Percentiles rank a stretch among this genome's conserved stretches.
Evolutionary conservation across 1,284 basidiomycete species (phyloP).

Genomic region (Bjerkandera adusta): DNA sequence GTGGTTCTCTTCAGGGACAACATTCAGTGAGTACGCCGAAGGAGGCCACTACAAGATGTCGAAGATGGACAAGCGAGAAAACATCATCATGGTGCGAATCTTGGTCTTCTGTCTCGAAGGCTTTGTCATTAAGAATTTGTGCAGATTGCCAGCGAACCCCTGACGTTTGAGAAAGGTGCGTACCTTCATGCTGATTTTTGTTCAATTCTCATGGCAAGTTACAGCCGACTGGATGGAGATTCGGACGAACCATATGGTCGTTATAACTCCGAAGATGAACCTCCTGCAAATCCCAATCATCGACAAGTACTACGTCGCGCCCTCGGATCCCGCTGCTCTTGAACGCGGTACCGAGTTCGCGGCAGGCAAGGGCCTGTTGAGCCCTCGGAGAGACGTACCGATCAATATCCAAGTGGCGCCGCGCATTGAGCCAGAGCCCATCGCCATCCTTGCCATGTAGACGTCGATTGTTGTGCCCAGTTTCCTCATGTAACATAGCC

Average conservation of each 20-base stretch:
- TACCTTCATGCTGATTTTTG: constrained; percentile 14
- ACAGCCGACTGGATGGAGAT: constrained; percentile 96
- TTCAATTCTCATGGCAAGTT: background rate
- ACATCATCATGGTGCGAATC: constrained; percentile 80
- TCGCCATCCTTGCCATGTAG: constrained; percentile 14
- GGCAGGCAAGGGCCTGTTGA: constrained; percentile 69
- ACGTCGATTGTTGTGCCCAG: background rate
- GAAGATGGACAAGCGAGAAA: constrained; percentile 94
- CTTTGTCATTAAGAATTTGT: constrained; percentile 1
- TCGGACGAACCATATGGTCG: constrained; percentile 85
- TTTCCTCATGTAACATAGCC: too few relatives aligned
- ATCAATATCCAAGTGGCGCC: too few relatives aligned
- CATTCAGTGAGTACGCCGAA: constrained; percentile 88
- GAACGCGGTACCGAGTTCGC: constrained; percentile 70
- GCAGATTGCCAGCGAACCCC: constrained; percentile 85
- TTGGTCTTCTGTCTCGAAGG: too few relatives aligned
- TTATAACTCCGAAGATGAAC: constrained; percentile 93
- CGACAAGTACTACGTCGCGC: constrained; percentile 86
- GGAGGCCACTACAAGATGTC: constrained; percentile 94
- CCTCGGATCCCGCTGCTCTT: constrained; percentile 67
- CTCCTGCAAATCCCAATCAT: constrained; percentile 91
- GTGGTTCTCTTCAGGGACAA: constrained; percentile 96
- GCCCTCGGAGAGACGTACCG: constrained; percentile 35
- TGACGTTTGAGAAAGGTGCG: constrained; percentile 91
- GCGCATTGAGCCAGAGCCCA: constrained; percentile 8